These are phyloP conservation scores for Waltergamsia citrina DNA, from an alignment of 2,329 filamentous ascomycete species.

Conservation along the genomic window DNA sequence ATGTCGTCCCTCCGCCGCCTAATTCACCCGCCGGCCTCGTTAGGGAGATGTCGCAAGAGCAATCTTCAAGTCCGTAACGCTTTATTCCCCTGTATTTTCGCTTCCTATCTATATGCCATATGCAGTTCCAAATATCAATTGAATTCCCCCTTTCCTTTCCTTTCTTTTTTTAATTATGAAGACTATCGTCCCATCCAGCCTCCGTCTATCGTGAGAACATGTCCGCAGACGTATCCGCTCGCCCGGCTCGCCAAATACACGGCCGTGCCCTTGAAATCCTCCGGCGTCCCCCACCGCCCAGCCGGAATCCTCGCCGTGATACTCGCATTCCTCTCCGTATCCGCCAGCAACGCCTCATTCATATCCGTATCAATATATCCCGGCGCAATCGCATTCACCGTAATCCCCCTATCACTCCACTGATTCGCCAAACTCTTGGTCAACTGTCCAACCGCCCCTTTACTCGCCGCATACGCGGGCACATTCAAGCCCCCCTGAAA, in stretches of 20 bases:
- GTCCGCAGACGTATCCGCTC: conserved; percentile 75
- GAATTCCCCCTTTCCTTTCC: too few relatives aligned
- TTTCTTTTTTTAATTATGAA: background rate
- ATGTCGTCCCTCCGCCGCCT: too few relatives aligned
- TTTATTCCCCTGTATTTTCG: background rate
- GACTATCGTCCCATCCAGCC: conserved; percentile 81
- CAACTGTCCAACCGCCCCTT: conserved; percentile 76
- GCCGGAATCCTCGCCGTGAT: conserved; percentile 78
- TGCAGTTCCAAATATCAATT: too few relatives aligned
- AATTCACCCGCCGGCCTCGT: too few relatives aligned
- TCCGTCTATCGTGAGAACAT: conserved; percentile 76
- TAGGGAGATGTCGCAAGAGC: too few relatives aligned
- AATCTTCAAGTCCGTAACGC: too few relatives aligned
- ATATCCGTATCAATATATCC: conserved; percentile 93
- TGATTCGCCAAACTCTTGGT: conserved; percentile 83
- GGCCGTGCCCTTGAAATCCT: conserved; percentile 79
- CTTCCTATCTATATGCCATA: too few relatives aligned
- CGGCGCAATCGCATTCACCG: conserved; percentile 81
- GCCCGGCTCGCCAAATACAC: conserved; percentile 70
- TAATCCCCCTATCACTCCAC: conserved; percentile 72
- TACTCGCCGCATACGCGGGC: conserved; percentile 77
- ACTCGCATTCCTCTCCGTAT: conserved; percentile 57
- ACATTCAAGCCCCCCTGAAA: conserved; percentile 87
- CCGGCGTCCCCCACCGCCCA: conserved; percentile 71
- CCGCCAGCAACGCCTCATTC: conserved; percentile 73